Evolutionary conservation across 768 basidiomycete species (phyloP), one percentile per base, ranked within the genome.

Genomic region (Rickenella mellea): DNA sequence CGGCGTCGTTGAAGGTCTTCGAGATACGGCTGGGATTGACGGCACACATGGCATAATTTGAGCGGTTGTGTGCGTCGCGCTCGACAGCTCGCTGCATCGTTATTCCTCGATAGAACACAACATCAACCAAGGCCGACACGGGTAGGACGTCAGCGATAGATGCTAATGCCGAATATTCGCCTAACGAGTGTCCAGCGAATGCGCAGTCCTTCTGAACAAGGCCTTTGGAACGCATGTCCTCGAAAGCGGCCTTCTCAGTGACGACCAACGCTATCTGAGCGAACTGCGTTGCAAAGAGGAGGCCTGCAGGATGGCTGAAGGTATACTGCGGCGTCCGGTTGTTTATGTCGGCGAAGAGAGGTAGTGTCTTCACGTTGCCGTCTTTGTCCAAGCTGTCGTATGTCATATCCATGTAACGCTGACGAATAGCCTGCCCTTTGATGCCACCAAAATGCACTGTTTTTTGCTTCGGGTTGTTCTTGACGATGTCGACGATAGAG

Each of bases 31-130:
- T 83, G 3, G 94, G 94, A 61, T 99, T 98, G 52, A 96, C 87
- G n/a, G 96, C 94, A 62, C 92, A 93, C 96, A 99, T 98, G 7
- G 91, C 93, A 54, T 97, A 99, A 59, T 93, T 91, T 20, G 90
- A 94, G 27, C 96, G 78, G 55, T 93, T 93, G 44, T 86, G 70
- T 2, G 83, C 70, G 57, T 99, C 96, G 25, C 96, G 89, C 63
- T 96, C 91, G 44, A 99, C 96, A 21, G 96, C 96, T 19, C 96
- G 90, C 57, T 98, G 96, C 96, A 98, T 99, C 27, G 96, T 99
- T 57, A 99, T 93, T 53, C 96, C 96, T 60, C 96, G 90, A 64
- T 97, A 99, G 74, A 99, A 99, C 21, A 99, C 94, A 55, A 99
- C 89, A 51, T 99, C 96, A 55, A 93, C 90, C 37, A 98, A 80